These are phyloP conservation scores for Salisapilia sapeloensis DNA, from an alignment of 352 stramenopile species.

Conservation along the genomic window DNA sequence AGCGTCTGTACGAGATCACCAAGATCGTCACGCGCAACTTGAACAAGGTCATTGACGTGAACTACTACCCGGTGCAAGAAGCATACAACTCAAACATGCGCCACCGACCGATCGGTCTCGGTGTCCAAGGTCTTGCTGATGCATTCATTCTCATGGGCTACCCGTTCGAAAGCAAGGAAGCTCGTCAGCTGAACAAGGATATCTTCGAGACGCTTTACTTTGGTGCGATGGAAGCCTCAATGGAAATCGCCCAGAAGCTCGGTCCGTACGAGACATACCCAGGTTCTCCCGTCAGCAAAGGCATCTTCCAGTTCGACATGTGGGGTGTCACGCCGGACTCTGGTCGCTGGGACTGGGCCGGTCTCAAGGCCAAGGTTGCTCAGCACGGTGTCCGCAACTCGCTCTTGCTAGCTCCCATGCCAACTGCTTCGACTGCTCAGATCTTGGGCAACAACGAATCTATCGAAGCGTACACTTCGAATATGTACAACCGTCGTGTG, in stretches of 20 bases:
- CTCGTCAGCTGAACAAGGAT: conserved; percentile 91
- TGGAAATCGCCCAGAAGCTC: conserved; percentile 87
- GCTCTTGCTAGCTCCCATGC: conserved; percentile 98
- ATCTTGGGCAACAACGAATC: conserved; percentile 99
- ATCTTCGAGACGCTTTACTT: conserved; percentile 99
- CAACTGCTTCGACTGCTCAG: conserved; percentile 97
- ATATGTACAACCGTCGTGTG: conserved; percentile 99
- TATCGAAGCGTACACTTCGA: conserved; percentile 97
- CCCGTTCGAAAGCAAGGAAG: conserved; percentile 90
- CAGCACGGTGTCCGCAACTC: conserved; percentile 97
- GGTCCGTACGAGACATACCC: conserved; percentile 94
- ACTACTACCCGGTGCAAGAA: conserved; percentile 95
- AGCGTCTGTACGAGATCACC: conserved; percentile 89
- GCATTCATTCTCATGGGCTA: conserved; percentile 95
- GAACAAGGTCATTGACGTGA: conserved; percentile 98
- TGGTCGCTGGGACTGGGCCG: conserved; percentile 91
- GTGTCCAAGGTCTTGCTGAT: conserved; percentile 96
- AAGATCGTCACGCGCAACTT: conserved; percentile 96
- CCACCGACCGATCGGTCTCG: conserved; percentile 96
- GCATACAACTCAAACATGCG: conserved; percentile 91
- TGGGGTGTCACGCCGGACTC: conserved; percentile 91
- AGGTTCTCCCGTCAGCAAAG: conserved; percentile 92
- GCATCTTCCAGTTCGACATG: conserved; percentile 97
- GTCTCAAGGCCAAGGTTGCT: conserved; percentile 86
- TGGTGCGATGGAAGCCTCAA: conserved; percentile 90